Evolutionary conservation across 768 basidiomycete genomes (phyloP).

Genomic region (Collybia sp.): DNA sequence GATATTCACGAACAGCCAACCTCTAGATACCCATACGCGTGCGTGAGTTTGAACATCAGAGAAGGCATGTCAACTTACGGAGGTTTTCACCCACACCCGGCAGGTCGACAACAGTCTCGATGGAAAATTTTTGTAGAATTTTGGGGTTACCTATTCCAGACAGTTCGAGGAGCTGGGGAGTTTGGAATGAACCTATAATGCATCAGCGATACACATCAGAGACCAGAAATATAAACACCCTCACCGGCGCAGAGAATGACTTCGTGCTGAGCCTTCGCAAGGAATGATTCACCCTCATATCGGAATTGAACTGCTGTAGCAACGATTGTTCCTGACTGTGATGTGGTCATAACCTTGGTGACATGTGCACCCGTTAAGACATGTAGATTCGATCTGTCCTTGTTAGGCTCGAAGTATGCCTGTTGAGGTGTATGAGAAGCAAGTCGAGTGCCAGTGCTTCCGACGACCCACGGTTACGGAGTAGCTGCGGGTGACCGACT

Average conservation of each 20-base stretch:
- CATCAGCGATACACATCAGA: not conserved
- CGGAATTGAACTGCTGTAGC: not conserved
- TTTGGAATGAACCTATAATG: slow-evolving; percentile 18
- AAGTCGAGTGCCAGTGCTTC: not conserved
- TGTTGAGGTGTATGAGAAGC: not conserved
- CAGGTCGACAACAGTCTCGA: slow-evolving; percentile 23
- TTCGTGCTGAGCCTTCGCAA: slow-evolving; percentile 10
- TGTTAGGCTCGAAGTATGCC: not conserved
- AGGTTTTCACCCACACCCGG: slow-evolving; percentile 29
- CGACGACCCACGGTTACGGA: not conserved
- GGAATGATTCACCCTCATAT: slow-evolving; percentile 6
- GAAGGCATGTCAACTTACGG: slow-evolving; percentile 20
- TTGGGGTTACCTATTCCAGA: slow-evolving; percentile 22
- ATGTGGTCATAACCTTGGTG: not conserved
- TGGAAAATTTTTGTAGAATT: slow-evolving; percentile 14
- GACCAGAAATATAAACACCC: not conserved
- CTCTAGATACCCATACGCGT: not conserved
- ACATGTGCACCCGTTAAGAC: slow-evolving; percentile 14
- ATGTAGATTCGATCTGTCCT: slow-evolving; percentile 15
- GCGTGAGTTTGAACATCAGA: too few species aligned
- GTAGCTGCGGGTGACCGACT: slow-evolving; percentile 18
- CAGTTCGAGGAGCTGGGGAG: slow-evolving; percentile 28
- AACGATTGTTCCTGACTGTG: not conserved
- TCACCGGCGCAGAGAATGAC: slow-evolving; percentile 18
- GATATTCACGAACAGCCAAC: too few species aligned